Evolutionary conservation across 495 filamentous ascomycete genomes (phyloP).

Genomic region (Penicillium paxilli): DNA sequence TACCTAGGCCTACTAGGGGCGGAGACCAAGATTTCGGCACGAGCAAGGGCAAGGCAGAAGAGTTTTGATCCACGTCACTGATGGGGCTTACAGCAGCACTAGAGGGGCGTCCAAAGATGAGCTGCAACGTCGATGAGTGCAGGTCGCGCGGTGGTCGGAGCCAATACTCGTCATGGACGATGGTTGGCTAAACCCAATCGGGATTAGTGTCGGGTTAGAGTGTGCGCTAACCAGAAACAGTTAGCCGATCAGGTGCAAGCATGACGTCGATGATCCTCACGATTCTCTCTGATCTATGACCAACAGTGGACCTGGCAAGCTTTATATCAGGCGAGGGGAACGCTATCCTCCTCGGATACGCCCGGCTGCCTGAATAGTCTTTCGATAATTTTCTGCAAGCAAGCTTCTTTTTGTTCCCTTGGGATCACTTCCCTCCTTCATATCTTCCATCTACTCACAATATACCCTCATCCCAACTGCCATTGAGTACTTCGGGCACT

Average conservation of each 20-base stretch:
- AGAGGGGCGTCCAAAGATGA: slow-evolving; percentile 1
- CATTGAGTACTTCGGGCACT: slow-evolving; percentile 8
- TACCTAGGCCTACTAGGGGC: neutral
- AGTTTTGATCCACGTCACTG: slow-evolving; percentile 30
- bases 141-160: neutral
- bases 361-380: slow-evolving; percentile 1
- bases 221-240: slow-evolving; percentile 21
- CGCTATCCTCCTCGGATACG: slow-evolving; percentile 11
- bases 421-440: neutral
- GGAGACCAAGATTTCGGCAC: slow-evolving; percentile 1
- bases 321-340: slow-evolving; percentile 4
- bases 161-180: slow-evolving; percentile 29
- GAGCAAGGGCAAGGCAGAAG: slow-evolving; percentile 17
- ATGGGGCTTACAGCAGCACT: slow-evolving; percentile 2
- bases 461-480: slow-evolving; percentile 4
- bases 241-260: slow-evolving; percentile 25
- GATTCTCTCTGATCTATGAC: slow-evolving; percentile 2
- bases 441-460: neutral
- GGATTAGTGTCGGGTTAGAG: slow-evolving; percentile 18
- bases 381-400: neutral
- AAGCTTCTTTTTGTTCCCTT: neutral
- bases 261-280: slow-evolving; percentile 37
- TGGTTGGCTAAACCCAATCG: slow-evolving; percentile 19
- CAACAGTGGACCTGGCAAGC: neutral
- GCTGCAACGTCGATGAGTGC: slow-evolving; percentile 23